Evolutionary conservation across 768 basidiomycete species (phyloP).

Genomic region (Dentipellis sp.): DNA sequence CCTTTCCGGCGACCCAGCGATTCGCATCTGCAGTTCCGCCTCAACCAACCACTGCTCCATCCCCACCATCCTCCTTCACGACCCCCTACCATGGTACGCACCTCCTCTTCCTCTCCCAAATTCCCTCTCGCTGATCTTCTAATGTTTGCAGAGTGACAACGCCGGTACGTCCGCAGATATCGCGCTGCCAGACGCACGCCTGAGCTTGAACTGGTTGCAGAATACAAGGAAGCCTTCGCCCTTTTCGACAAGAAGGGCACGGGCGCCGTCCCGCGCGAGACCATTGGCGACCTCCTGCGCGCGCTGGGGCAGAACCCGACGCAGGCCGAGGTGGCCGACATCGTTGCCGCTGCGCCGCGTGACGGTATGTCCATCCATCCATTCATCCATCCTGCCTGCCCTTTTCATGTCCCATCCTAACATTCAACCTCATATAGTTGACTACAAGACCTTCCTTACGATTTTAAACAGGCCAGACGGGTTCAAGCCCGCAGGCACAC

Average conservation of each 20-base stretch:
- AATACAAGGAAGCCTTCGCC: slow-evolving; percentile 96
- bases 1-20: too few relatives aligned
- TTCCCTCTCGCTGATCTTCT: too few relatives aligned
- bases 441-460: slow-evolving; percentile 84
- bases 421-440: slow-evolving; percentile 41
- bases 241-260: slow-evolving; percentile 97
- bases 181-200: not conserved
- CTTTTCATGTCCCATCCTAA: not conserved
- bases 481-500: slow-evolving; percentile 94
- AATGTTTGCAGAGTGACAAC: slow-evolving; percentile 37
- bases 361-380: slow-evolving; percentile 47
- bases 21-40: not conserved
- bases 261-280: slow-evolving; percentile 80
- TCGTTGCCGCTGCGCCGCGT: slow-evolving; percentile 61
- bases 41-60: not conserved
- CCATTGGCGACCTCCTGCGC: slow-evolving; percentile 85
- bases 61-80: not conserved
- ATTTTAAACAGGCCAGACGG: slow-evolving; percentile 95
- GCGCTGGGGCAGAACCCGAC: slow-evolving; percentile 99
- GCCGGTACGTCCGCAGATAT: slow-evolving; percentile 27
- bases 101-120: too few relatives aligned
- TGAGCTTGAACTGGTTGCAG: slow-evolving; percentile 26
- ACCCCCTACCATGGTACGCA: too few relatives aligned
- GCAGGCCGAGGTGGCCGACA: slow-evolving; percentile 88
- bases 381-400: not conserved